Percentiles rank a stretch among this genome's conserved stretches.
Conservation (phyloP, 2,329 filamentous ascomycete species). For the Phialophora chinensis region DNA sequence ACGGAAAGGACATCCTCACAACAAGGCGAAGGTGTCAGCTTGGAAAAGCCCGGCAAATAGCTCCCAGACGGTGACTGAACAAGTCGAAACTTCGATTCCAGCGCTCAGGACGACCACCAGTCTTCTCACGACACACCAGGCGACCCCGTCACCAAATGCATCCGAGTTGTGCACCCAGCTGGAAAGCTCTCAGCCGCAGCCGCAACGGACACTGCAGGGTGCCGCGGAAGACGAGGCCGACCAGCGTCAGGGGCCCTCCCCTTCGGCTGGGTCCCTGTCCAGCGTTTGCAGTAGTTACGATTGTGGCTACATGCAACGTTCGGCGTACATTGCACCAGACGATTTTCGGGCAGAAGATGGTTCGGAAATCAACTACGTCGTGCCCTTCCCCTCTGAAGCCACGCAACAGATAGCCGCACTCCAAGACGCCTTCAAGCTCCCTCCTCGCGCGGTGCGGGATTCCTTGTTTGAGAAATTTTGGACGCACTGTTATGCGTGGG, state of each 20-base stretch:
- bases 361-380: slow-evolving; percentile 7
- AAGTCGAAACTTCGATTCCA: not conserved
- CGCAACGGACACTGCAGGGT: not conserved
- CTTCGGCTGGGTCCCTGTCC: not conserved
- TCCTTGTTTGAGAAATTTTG: slow-evolving; percentile 50
- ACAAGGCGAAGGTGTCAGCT: not conserved
- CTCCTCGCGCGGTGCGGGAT: slow-evolving; percentile 42
- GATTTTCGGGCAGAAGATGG: slow-evolving; percentile 9
- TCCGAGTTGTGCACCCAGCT: not conserved
- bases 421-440: slow-evolving; percentile 2
- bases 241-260: slow-evolving; percentile 8
- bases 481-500: slow-evolving; percentile 51
- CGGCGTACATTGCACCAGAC: slow-evolving; percentile 19
- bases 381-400: slow-evolving; percentile 25
- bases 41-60: not conserved
- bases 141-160: not conserved
- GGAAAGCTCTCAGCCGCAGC: not conserved
- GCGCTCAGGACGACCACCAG: not conserved
- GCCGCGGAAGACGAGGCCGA: not conserved
- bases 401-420: slow-evolving; percentile 30
- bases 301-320: slow-evolving; percentile 17
- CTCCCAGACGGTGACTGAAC: not conserved
- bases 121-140: not conserved
- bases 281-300: slow-evolving; percentile 11
- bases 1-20: slow-evolving; percentile 4